phyloP scores from a whole-genome alignment of 768 basidiomycete species.

The Guyanaporus albipodus region DNA sequence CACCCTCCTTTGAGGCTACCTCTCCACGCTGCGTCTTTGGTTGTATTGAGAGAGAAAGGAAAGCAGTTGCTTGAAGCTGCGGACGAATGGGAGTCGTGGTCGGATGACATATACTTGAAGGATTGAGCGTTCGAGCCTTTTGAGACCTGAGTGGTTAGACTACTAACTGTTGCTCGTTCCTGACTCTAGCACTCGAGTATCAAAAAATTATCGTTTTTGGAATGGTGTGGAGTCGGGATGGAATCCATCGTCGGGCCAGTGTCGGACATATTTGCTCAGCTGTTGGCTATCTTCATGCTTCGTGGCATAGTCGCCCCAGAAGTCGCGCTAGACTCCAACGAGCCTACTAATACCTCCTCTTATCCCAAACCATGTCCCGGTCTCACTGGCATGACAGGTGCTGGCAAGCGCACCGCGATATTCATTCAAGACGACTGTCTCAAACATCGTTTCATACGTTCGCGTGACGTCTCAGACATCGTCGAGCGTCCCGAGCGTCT shows the following conservation, averaged over 20 bases:
- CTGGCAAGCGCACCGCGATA: constrained; percentile 28
- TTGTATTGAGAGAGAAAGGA: not conserved
- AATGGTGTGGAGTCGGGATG: too few relatives aligned
- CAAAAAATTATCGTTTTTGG: too few relatives aligned
- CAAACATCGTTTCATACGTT: constrained; percentile 74
- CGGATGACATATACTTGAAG: not conserved
- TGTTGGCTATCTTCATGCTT: not conserved
- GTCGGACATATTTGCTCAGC: too few relatives aligned
- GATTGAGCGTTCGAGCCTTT: too few relatives aligned
- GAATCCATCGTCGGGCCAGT: too few relatives aligned
- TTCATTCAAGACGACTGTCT: constrained; percentile 71
- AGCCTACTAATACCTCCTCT: too few relatives aligned
- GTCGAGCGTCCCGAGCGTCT: constrained; percentile 92
- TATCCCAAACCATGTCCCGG: not conserved
- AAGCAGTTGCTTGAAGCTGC: constrained; percentile 11
- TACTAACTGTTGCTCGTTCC: too few relatives aligned
- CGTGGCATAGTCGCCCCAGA: not conserved
- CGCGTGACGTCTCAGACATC: constrained; percentile 66
- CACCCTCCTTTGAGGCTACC: constrained; percentile 17
- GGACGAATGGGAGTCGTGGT: constrained; percentile 12
- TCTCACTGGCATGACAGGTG: not conserved
- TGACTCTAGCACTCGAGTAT: too few relatives aligned
- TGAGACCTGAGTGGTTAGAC: too few relatives aligned
- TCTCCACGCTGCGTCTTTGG: not conserved
- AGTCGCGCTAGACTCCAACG: not conserved